Conservation (phyloP, 2,329 filamentous ascomycete genomes). For the Pyrenophora tritici-repentis region DNA sequence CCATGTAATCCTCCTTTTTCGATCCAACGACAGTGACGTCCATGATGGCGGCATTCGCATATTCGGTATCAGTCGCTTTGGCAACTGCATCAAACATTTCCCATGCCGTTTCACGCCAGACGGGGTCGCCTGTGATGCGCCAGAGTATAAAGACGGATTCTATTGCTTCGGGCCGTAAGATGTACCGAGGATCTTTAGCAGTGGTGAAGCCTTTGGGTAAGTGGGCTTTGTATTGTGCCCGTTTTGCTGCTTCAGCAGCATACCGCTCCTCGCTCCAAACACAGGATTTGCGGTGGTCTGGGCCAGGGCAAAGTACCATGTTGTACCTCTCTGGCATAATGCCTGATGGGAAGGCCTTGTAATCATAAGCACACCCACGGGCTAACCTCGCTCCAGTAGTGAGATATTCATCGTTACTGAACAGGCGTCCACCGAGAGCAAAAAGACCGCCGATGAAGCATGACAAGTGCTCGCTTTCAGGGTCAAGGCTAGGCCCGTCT, state of each 20-base stretch:
- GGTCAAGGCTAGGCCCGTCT: constrained; percentile 36
- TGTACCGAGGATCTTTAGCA: constrained; percentile 51
- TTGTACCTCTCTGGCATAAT: constrained; percentile 65
- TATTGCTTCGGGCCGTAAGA: constrained; percentile 61
- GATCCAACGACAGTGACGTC: constrained; percentile 46
- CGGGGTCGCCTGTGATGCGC: constrained; percentile 60
- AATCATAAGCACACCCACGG: constrained; percentile 66
- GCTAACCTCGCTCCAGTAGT: constrained; percentile 62
- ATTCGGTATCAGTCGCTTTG: constrained; percentile 45
- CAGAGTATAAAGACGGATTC: constrained; percentile 65
- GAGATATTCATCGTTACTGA: constrained; percentile 58
- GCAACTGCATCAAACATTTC: constrained; percentile 53
- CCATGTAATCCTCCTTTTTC: constrained; percentile 43
- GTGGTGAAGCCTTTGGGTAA: constrained; percentile 53
- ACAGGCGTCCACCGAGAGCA: constrained; percentile 62
- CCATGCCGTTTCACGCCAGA: constrained; percentile 53
- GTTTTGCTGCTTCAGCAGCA: constrained; percentile 19
- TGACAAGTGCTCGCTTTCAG: constrained; percentile 62
- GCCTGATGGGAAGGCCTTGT: constrained; percentile 59
- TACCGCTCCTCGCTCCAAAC: constrained; percentile 52
- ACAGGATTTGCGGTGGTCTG: constrained; percentile 49
- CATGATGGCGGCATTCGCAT: constrained; percentile 52
- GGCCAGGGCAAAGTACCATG: constrained; percentile 54
- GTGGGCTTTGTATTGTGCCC: constrained; percentile 34
- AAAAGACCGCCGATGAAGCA: constrained; percentile 69